Base-by-base conservation (phyloP, 2,329 filamentous ascomycete genomes). In the Fusarium mangiferae region DNA sequence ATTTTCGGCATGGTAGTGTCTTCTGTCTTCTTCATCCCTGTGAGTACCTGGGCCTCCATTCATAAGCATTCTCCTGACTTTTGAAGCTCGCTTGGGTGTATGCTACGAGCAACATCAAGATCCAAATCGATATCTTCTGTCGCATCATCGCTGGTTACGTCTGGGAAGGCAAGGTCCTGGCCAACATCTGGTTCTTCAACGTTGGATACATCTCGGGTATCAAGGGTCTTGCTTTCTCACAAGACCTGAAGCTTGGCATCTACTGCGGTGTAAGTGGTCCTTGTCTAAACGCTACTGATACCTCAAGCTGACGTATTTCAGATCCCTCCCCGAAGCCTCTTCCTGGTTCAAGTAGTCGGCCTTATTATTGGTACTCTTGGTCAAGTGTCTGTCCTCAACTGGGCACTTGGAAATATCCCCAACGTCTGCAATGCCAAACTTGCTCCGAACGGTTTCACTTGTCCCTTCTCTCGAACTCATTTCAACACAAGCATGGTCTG, bases 401-500 rank as follows among this genome's bases (percentile, higher is more conserved):
- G 80, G 80, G 79, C 79, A 1, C 77, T 86, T 6, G 78, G 80
- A n/a, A 80, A 86, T 58, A 90, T 91, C 67, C 74, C 81, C 1
- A 79, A 83, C 11, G 84, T 90, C 24, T 91, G 89, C 79, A 80
- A 80, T 1, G 66, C 75, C 6, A 74, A 84, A 14, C 84, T 87
- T 51, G 72, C 80, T 13, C 66, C 62, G 10, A 84, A 86, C 56
- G 84, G 86, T 24, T 90, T 88, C 78, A 86, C 73, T 3, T 82
- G 80, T 41, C 80, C 80, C 24, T 81, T 81, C 38, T 80, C 79
- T 2, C 75, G 77, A 39, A 81, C 82, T 12, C 79, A 83, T 78
- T 90, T 89, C 80, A 89, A 86, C 33, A 86, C 85, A 9, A 89
- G 87, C 12, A 82, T 89, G 49, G 85, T 89, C 60, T 89, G 87